phyloP scores from a whole-genome alignment of 2,329 filamentous ascomycete genomes.

The Colletotrichum tropicale region DNA sequence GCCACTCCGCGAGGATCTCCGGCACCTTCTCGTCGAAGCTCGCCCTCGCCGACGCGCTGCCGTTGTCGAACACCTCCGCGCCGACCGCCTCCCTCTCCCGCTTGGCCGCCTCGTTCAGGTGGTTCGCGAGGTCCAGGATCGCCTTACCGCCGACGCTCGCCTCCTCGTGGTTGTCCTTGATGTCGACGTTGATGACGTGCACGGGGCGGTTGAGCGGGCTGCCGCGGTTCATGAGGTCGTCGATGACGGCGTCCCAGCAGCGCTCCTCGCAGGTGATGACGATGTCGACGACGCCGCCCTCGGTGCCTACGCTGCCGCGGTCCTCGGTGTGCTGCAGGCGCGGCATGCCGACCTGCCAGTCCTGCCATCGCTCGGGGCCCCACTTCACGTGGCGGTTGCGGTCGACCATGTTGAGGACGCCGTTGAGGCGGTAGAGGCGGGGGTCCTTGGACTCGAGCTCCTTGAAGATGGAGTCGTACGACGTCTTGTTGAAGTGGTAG shows the following conservation, averaged over 20 bases:
- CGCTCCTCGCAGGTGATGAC: conserved; percentile 98
- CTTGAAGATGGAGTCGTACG: conserved; percentile 92
- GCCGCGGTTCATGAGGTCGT: conserved; percentile 87
- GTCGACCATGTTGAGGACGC: conserved; percentile 93
- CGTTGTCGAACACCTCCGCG: conserved; percentile 70
- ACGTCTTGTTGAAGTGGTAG: conserved; percentile 97
- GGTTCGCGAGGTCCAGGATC: conserved; percentile 89
- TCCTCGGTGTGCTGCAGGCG: conserved; percentile 78
- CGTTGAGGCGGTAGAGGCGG: conserved; percentile 87
- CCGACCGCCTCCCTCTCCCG: conserved; percentile 76
- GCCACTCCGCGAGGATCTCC: conserved; percentile 90
- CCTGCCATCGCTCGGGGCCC: conserved; percentile 96
- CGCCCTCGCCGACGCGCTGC: conserved; percentile 67
- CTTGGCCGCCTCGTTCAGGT: conserved; percentile 78
- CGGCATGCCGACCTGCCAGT: conserved; percentile 90
- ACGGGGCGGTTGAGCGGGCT: conserved; percentile 89
- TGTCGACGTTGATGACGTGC: conserved; percentile 98
- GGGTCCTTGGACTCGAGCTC: conserved; percentile 87
- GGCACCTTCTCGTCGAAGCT: conserved; percentile 94
- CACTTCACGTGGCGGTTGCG: conserved; percentile 92
- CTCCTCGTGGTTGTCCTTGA: conserved; percentile 98
- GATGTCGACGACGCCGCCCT: conserved; percentile 88
- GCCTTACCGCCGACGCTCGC: conserved; percentile 87
- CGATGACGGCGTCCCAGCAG: conserved; percentile 97
- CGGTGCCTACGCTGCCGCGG: conserved; percentile 79